Percentiles rank a stretch among this genome's conserved stretches.
These are phyloP conservation scores for Gaillardinia entomophila DNA, from an alignment of 805 yeast species.

Conservation along the genomic window DNA sequence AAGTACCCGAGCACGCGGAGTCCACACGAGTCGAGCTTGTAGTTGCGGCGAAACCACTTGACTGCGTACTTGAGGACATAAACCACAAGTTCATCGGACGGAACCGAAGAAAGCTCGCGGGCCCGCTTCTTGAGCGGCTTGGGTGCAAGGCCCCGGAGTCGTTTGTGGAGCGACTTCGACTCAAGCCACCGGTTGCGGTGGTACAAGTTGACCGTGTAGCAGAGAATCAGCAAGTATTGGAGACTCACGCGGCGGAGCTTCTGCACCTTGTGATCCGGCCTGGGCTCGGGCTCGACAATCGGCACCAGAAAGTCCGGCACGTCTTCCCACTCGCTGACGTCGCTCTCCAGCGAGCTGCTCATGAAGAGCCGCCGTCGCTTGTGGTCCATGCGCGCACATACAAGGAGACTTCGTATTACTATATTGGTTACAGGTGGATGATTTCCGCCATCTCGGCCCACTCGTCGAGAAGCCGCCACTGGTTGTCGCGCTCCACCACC, in stretches of 20 bases:
- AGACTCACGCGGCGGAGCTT: constrained; percentile 1
- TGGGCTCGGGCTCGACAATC: too few species aligned
- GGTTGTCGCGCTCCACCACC: constrained; percentile 11
- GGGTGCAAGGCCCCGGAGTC: background rate
- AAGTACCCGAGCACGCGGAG: constrained; percentile 22
- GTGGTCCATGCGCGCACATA: too few species aligned
- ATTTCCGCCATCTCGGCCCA: constrained; percentile 22
- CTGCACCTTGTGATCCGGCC: constrained; percentile 1
- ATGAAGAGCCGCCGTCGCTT: background rate
- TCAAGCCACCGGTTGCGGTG: constrained; percentile 1
- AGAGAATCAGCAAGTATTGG: background rate
- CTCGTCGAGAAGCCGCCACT: constrained; percentile 22
- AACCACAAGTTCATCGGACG: constrained; percentile 14
- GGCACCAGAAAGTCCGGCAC: too few species aligned
- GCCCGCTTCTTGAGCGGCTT: background rate
- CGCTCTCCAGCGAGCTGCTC: background rate
- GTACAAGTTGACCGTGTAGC: background rate
- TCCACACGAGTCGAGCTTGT: constrained; percentile 22
- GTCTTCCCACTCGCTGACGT: constrained; percentile 14
- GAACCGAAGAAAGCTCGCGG: too few species aligned
- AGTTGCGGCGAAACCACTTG: constrained; percentile 30
- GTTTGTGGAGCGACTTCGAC: background rate
- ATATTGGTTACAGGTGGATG: constrained; percentile 10
- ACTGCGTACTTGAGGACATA: constrained; percentile 25
- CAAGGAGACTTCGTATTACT: too few species aligned